phyloP scores from a whole-genome alignment of 495 filamentous ascomycete species.

The Lentithecium fluviatile region DNA sequence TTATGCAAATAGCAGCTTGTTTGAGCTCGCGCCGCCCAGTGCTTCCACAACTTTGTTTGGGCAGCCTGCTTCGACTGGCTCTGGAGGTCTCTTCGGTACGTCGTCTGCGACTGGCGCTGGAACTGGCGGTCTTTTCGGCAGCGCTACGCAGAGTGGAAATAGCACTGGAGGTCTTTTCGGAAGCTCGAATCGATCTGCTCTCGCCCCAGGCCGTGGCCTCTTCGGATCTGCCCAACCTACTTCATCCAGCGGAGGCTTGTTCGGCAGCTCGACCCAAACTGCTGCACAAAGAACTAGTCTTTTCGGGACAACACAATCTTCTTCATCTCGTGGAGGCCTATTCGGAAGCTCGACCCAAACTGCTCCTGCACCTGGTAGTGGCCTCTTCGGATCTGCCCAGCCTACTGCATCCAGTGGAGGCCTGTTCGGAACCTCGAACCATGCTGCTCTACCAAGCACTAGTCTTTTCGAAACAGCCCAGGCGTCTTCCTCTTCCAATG shows the following conservation, averaged over 20 bases:
- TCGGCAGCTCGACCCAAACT: neutral
- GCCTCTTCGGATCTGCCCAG: neutral
- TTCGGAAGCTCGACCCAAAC: neutral
- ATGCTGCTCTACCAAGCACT: no score
- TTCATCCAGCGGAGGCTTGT: neutral
- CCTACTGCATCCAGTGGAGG: no score
- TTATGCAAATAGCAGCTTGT: no score
- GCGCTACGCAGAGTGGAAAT: neutral
- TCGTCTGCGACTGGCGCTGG: neutral
- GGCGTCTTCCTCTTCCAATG: no score
- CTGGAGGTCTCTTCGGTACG: neutral
- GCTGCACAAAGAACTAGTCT: no score
- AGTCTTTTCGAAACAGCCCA: no score
- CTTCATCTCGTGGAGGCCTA: neutral
- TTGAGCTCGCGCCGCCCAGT: neutral
- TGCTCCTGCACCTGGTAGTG: neutral
- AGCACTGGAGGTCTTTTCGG: neutral
- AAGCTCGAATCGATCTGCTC: neutral
- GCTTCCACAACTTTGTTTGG: neutral
- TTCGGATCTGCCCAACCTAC: neutral
- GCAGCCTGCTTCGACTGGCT: neutral
- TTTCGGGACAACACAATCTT: neutral
- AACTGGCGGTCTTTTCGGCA: neutral
- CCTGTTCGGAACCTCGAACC: no score
- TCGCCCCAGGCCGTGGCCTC: neutral